These are phyloP conservation scores for Serendipita sp. DNA, from an alignment of 768 basidiomycete species.

Conservation along the genomic window DNA sequence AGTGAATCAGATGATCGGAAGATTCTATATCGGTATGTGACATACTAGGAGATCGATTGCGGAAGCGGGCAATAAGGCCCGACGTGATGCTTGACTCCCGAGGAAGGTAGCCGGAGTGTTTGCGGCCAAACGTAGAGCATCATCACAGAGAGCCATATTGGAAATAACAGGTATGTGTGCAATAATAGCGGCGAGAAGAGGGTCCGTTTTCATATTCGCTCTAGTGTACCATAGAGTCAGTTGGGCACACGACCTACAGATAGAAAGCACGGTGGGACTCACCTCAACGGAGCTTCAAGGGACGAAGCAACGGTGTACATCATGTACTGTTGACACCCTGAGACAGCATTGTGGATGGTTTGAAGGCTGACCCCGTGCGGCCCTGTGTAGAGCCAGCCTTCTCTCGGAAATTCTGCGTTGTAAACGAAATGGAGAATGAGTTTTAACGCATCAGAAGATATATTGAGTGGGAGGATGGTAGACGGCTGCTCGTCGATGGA, in stretches of 20 bases:
- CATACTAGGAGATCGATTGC: neutral
- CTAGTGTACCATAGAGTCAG: neutral
- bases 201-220: slow-evolving; percentile 1
- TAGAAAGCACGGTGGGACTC: too few relatives aligned
- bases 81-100: neutral
- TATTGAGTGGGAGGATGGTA: neutral
- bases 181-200: neutral
- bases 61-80: neutral
- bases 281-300: neutral
- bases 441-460: neutral
- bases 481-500: neutral
- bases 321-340: slow-evolving; percentile 1
- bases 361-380: neutral
- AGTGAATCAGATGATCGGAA: neutral
- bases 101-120: neutral
- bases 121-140: neutral
- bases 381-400: neutral
- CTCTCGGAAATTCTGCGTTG: neutral
- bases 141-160: neutral
- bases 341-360: neutral
- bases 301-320: neutral
- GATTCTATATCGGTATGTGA: neutral
- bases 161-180: neutral
- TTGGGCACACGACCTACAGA: neutral
- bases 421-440: slow-evolving; percentile 1